These are phyloP conservation scores for Emergomyces orientalis DNA, from an alignment of 2,329 filamentous ascomycete species.

Conservation along the genomic window DNA sequence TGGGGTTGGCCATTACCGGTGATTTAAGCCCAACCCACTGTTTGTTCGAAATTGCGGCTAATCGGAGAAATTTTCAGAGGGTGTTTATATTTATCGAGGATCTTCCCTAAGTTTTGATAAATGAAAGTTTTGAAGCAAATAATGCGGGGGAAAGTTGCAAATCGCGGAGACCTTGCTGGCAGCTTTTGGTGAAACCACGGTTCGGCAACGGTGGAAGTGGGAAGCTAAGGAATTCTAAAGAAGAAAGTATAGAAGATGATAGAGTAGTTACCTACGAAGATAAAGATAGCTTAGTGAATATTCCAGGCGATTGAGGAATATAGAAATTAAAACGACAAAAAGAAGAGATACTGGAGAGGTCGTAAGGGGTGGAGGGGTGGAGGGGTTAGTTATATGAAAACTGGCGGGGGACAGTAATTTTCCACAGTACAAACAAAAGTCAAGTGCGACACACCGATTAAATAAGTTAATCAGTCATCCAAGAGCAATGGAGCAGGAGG, in stretches of 20 bases:
- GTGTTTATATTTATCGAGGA: not conserved
- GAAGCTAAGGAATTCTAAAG: not conserved
- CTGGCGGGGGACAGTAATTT: not conserved
- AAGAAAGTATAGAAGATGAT: not conserved
- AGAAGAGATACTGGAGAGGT: not conserved
- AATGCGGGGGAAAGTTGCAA: not conserved
- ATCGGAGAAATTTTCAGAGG: not conserved
- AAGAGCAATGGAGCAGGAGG: not conserved
- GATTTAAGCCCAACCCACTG: too few species aligned
- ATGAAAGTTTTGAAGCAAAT: not conserved
- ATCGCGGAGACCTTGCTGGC: not conserved
- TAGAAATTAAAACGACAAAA: not conserved
- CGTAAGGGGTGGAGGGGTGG: not conserved
- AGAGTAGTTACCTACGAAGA: not conserved
- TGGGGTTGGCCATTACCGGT: slow-evolving; percentile 17
- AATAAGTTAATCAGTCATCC: not conserved
- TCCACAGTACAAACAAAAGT: not conserved
- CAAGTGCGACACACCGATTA: not conserved
- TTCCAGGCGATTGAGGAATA: not conserved
- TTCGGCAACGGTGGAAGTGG: not conserved
- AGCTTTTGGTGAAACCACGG: not conserved
- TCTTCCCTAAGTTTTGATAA: not conserved
- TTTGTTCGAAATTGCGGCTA: not conserved
- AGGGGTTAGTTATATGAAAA: not conserved
- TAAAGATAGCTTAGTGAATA: not conserved